A percentile compares a stretch with the other conserved stretches of the same genome.
These are phyloP conservation scores for Fusarium brevicatenulatum DNA, from an alignment of 2,329 filamentous ascomycete species.

Conservation along the genomic window DNA sequence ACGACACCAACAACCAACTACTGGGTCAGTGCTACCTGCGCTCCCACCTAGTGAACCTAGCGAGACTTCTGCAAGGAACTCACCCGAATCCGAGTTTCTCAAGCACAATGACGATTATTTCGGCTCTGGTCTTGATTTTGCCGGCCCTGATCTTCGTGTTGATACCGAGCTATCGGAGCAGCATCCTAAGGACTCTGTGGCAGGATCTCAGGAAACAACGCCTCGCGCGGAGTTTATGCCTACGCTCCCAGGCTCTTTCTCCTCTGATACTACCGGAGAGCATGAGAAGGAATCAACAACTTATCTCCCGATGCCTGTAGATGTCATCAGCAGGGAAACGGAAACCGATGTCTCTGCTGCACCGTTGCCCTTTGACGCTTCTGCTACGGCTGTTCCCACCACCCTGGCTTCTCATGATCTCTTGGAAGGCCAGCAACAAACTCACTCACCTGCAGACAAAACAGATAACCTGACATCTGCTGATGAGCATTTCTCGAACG, in stretches of 20 bases:
- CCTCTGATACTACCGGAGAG: background rate
- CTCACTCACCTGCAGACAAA: constrained; percentile 33
- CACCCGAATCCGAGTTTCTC: constrained; percentile 45
- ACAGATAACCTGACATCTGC: constrained; percentile 49
- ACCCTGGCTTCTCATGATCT: constrained; percentile 42
- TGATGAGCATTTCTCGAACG: constrained; percentile 52
- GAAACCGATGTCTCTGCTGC: constrained; percentile 56
- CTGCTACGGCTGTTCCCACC: constrained; percentile 37
- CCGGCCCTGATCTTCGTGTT: constrained; percentile 50
- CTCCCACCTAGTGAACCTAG: constrained; percentile 60
- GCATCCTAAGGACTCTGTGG: constrained; percentile 55
- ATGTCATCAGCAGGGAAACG: constrained; percentile 55
- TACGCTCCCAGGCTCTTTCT: constrained; percentile 38
- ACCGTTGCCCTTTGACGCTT: constrained; percentile 48
- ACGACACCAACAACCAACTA: constrained; percentile 51
- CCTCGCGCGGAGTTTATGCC: constrained; percentile 67
- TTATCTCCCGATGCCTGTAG: constrained; percentile 53
- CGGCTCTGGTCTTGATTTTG: constrained; percentile 32
- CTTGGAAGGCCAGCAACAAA: constrained; percentile 29
- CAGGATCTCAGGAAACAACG: constrained; percentile 74
- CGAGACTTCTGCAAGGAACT: constrained; percentile 51
- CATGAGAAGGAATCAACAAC: constrained; percentile 24
- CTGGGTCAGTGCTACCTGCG: constrained; percentile 58
- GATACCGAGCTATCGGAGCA: constrained; percentile 52
- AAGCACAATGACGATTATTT: constrained; percentile 45